Evolutionary conservation across 345 rosid genomes (phyloP), one percentile per base, ranked within the genome.

Genomic region (Kandelia obovata): DNA sequence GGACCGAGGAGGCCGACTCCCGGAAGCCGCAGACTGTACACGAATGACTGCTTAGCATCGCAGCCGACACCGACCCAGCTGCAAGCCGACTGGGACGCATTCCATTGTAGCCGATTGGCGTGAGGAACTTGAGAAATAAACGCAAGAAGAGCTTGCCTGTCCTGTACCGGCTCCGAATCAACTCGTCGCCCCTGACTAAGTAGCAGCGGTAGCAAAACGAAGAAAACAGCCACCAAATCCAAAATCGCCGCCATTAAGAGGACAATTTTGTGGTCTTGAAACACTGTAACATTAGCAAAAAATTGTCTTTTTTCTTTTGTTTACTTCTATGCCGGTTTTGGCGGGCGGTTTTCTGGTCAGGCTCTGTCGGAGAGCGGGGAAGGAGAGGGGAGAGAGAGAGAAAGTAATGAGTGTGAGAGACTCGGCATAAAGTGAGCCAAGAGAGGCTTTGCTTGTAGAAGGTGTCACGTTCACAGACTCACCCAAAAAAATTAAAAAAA

Each of bases 1-100:
- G 79, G 65, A 35, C 99, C 99, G 0, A 92, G 80, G 26, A 95
- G 89, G 46, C 92, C 96, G 23, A 78, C 93, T 0, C 88, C 99
- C 19, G 99, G 99, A 26, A 95, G 87, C 7, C 97, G 96, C 73
- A 95, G 89, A 15, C 76, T 69, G 77, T 62, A 51, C 47, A 95
- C 83, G 56, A 66, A 83, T 5, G 96, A 87, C 19, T 76, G 82
- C 68, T 73, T 71, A 7, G 77, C 21, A 79, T 87, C 86, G 84
- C 99, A 95, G 59, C n/a, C 53, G 19, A 94, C 84, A 2, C 98
- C 98, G 53, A 89, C 83, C 97, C 97, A 95, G 77, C 47, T 68
- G 74, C 99, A 95, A 53, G 89, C 93, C 15, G 99, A 85, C 69
- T 58, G 79, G 13, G 92, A 83, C 46, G 73, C 69, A 82, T 84